Evolutionary conservation across 148 eudicot genomes (phyloP).

Genomic region (Rhododendron vialii): DNA sequence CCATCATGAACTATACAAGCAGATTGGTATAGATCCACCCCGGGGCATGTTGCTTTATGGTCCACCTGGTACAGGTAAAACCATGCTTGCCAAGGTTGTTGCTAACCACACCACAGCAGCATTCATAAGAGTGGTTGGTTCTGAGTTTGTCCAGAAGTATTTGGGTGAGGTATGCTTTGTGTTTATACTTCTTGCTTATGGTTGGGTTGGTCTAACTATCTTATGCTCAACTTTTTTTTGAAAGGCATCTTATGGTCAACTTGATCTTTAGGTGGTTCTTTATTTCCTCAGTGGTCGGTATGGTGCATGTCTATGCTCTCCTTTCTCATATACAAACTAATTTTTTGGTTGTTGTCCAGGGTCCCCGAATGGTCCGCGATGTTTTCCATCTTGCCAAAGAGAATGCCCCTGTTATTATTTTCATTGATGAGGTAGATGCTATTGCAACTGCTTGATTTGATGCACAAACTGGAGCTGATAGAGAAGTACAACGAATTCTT

Average conservation of each 20-base stretch:
- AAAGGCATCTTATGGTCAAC: background rate
- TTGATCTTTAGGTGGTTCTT: background rate
- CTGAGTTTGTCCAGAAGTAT: slow-evolving; percentile 38
- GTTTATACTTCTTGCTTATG: background rate
- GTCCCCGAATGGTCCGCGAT: slow-evolving; percentile 98
- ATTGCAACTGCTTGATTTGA: slow-evolving; percentile 97
- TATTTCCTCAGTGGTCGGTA: background rate
- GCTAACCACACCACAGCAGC: slow-evolving; percentile 41
- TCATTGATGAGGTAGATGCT: slow-evolving; percentile 94
- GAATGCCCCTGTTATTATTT: slow-evolving; percentile 94
- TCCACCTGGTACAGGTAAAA: slow-evolving; percentile 49
- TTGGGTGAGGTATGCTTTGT: slow-evolving; percentile 24
- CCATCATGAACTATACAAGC: slow-evolving; percentile 44
- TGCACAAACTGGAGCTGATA: slow-evolving; percentile 98
- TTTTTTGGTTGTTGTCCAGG: slow-evolving; percentile 33
- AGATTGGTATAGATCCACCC: slow-evolving; percentile 46
- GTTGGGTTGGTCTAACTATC: background rate
- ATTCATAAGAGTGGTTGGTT: slow-evolving; percentile 41
- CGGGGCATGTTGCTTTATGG: slow-evolving; percentile 45
- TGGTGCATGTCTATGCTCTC: background rate
- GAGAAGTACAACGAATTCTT: slow-evolving; percentile 93
- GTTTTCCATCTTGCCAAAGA: slow-evolving; percentile 95
- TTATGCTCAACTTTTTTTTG: too few species aligned
- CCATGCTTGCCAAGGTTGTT: slow-evolving; percentile 46
- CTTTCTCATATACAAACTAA: background rate